Percentiles rank a stretch among this genome's conserved stretches.
Conservation (phyloP, 2,329 filamentous ascomycete species). For the Decorospora gaudefroyi region DNA sequence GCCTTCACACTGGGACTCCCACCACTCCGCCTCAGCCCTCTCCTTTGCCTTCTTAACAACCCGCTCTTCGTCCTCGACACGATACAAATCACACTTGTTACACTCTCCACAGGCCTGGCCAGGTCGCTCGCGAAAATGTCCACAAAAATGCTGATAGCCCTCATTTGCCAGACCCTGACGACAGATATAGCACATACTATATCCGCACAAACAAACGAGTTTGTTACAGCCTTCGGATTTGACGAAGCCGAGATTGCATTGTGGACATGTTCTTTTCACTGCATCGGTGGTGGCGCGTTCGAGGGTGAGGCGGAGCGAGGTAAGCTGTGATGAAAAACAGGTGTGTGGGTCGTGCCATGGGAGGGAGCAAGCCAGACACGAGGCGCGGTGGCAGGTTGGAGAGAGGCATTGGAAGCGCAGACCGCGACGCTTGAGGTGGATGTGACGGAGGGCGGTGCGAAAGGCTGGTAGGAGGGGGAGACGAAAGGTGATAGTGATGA, state of each 20-base stretch:
- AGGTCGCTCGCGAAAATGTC: slow-evolving; percentile 85
- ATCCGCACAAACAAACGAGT: slow-evolving; percentile 91
- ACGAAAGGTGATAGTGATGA: slow-evolving; percentile 28
- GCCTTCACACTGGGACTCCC: slow-evolving; percentile 46
- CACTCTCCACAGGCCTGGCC: slow-evolving; percentile 78
- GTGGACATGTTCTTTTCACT: slow-evolving; percentile 91
- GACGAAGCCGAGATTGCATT: slow-evolving; percentile 89
- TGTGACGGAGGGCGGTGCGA: slow-evolving; percentile 64
- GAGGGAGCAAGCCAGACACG: slow-evolving; percentile 81
- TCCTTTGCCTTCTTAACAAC: slow-evolving; percentile 50
- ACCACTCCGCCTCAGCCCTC: slow-evolving; percentile 53
- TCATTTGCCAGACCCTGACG: slow-evolving; percentile 65
- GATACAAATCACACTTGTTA: slow-evolving; percentile 60
- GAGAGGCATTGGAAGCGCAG: slow-evolving; percentile 78
- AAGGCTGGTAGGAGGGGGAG: slow-evolving; percentile 52
- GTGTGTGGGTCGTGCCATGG: slow-evolving; percentile 86
- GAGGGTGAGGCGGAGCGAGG: slow-evolving; percentile 81
- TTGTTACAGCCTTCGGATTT: slow-evolving; percentile 97
- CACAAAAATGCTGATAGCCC: slow-evolving; percentile 93
- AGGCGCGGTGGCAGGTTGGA: slow-evolving; percentile 67
- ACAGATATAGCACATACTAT: slow-evolving; percentile 98
- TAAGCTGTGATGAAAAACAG: slow-evolving; percentile 77
- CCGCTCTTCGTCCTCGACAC: slow-evolving; percentile 54
- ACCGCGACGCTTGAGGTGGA: slow-evolving; percentile 71
- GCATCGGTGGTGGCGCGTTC: slow-evolving; percentile 93